Percentiles rank a stretch among this genome's conserved stretches.
These are phyloP conservation scores for Debaryomyces tyrocola DNA, from an alignment of 805 yeast genomes.

Conservation along the genomic window DNA sequence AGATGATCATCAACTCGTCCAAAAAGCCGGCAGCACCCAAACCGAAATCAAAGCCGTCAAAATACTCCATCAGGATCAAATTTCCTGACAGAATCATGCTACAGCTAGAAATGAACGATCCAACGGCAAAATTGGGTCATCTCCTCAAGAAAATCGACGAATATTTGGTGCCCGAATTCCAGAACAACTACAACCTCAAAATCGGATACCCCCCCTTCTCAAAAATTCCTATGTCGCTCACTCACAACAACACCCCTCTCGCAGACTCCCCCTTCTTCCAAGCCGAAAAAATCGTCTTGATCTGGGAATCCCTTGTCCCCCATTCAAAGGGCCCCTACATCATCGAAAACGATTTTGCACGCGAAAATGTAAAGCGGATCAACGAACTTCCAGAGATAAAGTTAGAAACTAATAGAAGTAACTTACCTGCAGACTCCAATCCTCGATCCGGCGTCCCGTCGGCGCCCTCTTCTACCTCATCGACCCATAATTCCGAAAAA, in stretches of 20 bases:
- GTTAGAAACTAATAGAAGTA: conserved; percentile 31
- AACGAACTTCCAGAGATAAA: conserved; percentile 36
- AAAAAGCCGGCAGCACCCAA: conserved; percentile 8
- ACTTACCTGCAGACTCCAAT: conserved; percentile 27
- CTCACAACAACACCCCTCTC: conserved; percentile 23
- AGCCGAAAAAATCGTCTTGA: conserved; percentile 28
- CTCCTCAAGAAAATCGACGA: conserved; percentile 36
- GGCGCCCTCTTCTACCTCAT: background rate
- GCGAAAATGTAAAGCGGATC: conserved; percentile 19
- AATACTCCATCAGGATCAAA: conserved; percentile 32
- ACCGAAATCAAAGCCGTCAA: conserved; percentile 16
- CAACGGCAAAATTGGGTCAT: conserved; percentile 31
- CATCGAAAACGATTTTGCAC: conserved; percentile 15
- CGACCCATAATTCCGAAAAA: background rate
- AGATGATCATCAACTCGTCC: conserved; percentile 28
- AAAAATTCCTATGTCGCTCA: conserved; percentile 25
- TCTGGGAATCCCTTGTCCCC: conserved; percentile 30
- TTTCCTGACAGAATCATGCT: conserved; percentile 41
- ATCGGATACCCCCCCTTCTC: conserved; percentile 41
- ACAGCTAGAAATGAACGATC: conserved; percentile 32
- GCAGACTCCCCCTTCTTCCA: conserved; percentile 30
- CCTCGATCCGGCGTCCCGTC: background rate
- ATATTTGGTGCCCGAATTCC: conserved; percentile 24
- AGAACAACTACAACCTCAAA: conserved; percentile 31
- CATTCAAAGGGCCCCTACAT: conserved; percentile 24